Percentiles rank a stretch among this genome's conserved stretches.
These are phyloP conservation scores for Lasiodiplodia hormozganensis DNA, from an alignment of 2,329 filamentous ascomycete species.

Conservation along the genomic window DNA sequence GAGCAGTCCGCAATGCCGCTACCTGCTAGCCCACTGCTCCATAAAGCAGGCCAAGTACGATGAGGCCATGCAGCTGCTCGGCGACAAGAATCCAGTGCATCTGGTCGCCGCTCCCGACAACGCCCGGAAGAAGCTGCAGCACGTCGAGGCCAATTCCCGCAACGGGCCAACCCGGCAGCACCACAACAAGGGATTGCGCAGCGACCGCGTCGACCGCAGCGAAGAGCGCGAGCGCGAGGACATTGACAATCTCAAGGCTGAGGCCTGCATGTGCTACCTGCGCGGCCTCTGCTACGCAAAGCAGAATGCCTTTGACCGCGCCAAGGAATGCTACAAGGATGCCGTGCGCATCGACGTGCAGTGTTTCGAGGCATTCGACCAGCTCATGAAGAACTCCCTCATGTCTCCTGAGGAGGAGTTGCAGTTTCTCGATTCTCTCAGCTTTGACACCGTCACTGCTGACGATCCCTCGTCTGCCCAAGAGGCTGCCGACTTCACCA, in stretches of 20 bases:
- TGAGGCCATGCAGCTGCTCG: slow-evolving; percentile 83
- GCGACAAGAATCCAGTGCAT: slow-evolving; percentile 92
- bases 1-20: slow-evolving; percentile 85
- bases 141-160: slow-evolving; percentile 61
- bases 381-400: slow-evolving; percentile 95
- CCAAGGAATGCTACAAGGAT: slow-evolving; percentile 98
- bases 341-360: slow-evolving; percentile 96
- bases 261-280: slow-evolving; percentile 97
- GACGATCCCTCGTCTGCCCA: slow-evolving; percentile 71
- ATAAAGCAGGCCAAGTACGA: slow-evolving; percentile 92
- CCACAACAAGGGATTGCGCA: slow-evolving; percentile 53
- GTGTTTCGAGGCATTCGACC: slow-evolving; percentile 97
- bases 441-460: slow-evolving; percentile 83
- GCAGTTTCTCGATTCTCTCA: slow-evolving; percentile 83
- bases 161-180: slow-evolving; percentile 43
- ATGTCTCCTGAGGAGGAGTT: slow-evolving; percentile 90
- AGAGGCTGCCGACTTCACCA: slow-evolving; percentile 91
- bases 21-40: slow-evolving; percentile 91
- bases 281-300: slow-evolving; percentile 94
- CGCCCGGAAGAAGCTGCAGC: slow-evolving; percentile 74
- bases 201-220: slow-evolving; percentile 62
- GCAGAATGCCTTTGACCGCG: slow-evolving; percentile 95
- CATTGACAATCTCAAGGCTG: slow-evolving; percentile 78
- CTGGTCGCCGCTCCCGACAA: slow-evolving; percentile 74
- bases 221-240: slow-evolving; percentile 74